phyloP scores from a whole-genome alignment of 768 basidiomycete species.

The Favolaschia claudopus region DNA sequence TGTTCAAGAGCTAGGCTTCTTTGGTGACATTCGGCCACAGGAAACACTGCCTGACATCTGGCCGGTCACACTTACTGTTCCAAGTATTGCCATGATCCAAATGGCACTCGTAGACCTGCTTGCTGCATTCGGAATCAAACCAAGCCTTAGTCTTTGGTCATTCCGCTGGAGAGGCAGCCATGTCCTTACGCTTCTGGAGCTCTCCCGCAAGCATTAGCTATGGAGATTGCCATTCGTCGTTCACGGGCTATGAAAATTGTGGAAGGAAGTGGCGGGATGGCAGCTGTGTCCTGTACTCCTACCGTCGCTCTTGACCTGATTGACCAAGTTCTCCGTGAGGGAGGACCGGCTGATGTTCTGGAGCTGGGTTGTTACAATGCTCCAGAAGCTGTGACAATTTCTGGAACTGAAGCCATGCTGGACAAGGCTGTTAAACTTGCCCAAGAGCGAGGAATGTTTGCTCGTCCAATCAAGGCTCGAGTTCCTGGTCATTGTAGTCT shows the following conservation, averaged over 20 bases:
- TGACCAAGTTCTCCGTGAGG: conserved; percentile 8
- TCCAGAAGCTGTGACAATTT: conserved; percentile 43
- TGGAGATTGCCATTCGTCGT: conserved; percentile 52
- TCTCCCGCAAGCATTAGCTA: conserved; percentile 42
- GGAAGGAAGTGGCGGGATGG: conserved; percentile 51
- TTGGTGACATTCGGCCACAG: conserved; percentile 27
- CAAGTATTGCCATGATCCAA: conserved; percentile 51
- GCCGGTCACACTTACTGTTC: conserved; percentile 46
- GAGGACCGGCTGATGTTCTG: conserved; percentile 25
- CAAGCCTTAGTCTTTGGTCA: conserved; percentile 51
- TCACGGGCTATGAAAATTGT: conserved; percentile 41
- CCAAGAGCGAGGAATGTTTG: conserved; percentile 37
- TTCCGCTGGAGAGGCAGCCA: conserved; percentile 54
- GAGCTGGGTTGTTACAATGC: conserved; percentile 54
- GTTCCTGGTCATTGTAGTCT: conserved; percentile 48
- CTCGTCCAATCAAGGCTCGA: conserved; percentile 43
- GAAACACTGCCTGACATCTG: conserved; percentile 32
- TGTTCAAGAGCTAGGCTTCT: conserved; percentile 44
- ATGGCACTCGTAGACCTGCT: conserved; percentile 53
- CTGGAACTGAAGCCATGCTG: conserved; percentile 39
- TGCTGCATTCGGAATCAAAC: conserved; percentile 40
- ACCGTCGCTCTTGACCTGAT: conserved; percentile 37
- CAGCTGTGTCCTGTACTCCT: conserved; percentile 46
- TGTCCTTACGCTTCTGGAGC: conserved; percentile 54
- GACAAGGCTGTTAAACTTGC: conserved; percentile 42